These are phyloP conservation scores for Tylopilus vinaceipallidus DNA, from an alignment of 768 basidiomycete genomes.

Conservation along the genomic window DNA sequence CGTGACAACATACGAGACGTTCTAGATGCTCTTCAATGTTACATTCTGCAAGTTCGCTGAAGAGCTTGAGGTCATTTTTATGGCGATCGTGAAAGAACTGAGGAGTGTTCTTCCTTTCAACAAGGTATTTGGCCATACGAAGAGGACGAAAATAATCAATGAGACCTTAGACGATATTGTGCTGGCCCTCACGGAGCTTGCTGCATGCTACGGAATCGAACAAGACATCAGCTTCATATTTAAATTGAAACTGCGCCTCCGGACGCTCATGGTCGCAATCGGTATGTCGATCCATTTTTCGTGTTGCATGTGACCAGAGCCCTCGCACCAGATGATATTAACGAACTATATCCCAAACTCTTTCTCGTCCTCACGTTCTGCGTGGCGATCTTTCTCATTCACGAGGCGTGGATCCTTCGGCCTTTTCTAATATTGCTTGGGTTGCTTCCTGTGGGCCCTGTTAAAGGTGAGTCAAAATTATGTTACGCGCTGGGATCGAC, in stretches of 20 bases:
- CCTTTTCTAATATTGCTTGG: constrained; percentile 13
- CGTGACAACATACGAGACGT: constrained; percentile 7
- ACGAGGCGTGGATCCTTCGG: constrained; percentile 13
- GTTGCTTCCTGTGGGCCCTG: constrained; percentile 15
- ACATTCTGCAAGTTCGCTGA: constrained; percentile 3
- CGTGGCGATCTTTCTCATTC: constrained; percentile 7
- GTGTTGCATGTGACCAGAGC: no score
- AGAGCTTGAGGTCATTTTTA: constrained; percentile 16
- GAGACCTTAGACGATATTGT: constrained; percentile 4
- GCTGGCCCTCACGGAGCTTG: constrained; percentile 2
- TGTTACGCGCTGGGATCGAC: neutral
- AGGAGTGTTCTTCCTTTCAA: neutral
- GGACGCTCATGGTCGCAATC: constrained; percentile 4
- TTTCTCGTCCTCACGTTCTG: constrained; percentile 2
- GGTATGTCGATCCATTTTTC: constrained; percentile 1
- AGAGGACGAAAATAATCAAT: constrained; percentile 5
- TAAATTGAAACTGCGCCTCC: constrained; percentile 6
- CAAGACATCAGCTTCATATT: constrained; percentile 5
- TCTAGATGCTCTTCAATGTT: constrained; percentile 5
- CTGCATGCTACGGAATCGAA: constrained; percentile 1
- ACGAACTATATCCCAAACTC: constrained; percentile 8
- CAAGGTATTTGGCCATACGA: constrained; percentile 2
- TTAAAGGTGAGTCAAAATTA: constrained; percentile 4
- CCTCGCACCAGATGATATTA: constrained; percentile 9
- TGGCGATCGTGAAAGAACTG: neutral